phyloP scores from a whole-genome alignment of 306 rosid species.

The Begonia fuchsioides region DNA sequence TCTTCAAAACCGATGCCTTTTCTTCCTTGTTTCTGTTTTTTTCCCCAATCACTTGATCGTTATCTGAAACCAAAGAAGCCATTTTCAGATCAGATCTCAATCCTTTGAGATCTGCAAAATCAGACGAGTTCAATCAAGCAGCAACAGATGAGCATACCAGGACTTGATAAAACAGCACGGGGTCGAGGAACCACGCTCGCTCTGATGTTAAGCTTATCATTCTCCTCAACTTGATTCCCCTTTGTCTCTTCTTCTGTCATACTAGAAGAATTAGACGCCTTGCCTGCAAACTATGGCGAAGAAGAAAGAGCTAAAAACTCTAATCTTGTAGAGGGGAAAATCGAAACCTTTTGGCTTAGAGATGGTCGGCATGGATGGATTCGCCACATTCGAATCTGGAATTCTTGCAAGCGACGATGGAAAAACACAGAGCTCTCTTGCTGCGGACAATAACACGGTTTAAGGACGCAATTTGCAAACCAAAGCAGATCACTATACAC shows the following conservation, averaged over 20 bases:
- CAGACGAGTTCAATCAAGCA: neutral
- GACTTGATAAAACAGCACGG: constrained; percentile 84
- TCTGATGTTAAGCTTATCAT: constrained; percentile 28
- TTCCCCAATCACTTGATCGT: constrained; percentile 46
- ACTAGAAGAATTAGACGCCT: constrained; percentile 6
- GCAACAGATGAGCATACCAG: constrained; percentile 30
- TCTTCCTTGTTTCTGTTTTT: constrained; percentile 30
- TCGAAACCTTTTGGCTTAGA: constrained; percentile 27
- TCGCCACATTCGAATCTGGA: constrained; percentile 32
- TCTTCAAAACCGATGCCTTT: constrained; percentile 34
- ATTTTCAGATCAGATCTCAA: no score
- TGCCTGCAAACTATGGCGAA: neutral
- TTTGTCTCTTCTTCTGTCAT: constrained; percentile 24
- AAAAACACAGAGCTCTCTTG: constrained; percentile 13
- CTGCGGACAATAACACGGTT: constrained; percentile 3
- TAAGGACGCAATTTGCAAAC: neutral
- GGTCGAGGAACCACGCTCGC: constrained; percentile 56
- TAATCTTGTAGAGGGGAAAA: neutral
- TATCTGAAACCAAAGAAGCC: constrained; percentile 32
- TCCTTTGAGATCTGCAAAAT: neutral
- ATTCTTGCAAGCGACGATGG: constrained; percentile 23
- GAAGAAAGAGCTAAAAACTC: neutral
- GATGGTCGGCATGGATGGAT: constrained; percentile 21
- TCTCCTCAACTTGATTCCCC: constrained; percentile 22
- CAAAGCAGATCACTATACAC: neutral